A percentile compares a stretch with the other conserved stretches of the same genome.
Evolutionary conservation across 2,329 filamentous ascomycete species (phyloP).

Genomic region (Neonectria ditissima): DNA sequence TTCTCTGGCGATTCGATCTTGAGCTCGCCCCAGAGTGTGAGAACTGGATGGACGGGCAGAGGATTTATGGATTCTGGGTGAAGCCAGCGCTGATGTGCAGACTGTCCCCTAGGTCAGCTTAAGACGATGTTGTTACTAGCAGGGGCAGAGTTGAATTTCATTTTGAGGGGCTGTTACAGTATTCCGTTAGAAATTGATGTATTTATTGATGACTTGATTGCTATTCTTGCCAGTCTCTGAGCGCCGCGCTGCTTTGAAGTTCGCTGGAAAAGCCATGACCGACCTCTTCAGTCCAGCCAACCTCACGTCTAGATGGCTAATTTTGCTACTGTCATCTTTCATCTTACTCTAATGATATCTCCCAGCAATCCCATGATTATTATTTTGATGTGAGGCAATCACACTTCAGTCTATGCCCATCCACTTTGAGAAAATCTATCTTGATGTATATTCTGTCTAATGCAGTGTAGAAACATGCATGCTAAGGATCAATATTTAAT

Average conservation of each 20-base stretch:
- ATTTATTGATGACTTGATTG: background rate
- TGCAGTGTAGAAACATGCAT: background rate
- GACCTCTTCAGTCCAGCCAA: too few species aligned
- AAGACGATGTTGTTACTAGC: background rate
- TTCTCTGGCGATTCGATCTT: conserved; percentile 38
- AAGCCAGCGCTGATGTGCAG: conserved; percentile 31
- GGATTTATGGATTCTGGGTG: conserved; percentile 39
- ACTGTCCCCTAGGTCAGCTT: conserved; percentile 5
- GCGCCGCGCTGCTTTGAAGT: too few species aligned
- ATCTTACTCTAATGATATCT: background rate
- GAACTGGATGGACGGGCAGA: conserved; percentile 33
- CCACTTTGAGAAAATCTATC: background rate
- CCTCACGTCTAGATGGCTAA: too few species aligned
- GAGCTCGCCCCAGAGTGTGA: conserved; percentile 23
- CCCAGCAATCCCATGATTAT: background rate
- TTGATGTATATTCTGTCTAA: background rate
- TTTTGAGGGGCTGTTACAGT: too few species aligned
- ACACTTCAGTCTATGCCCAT: background rate
- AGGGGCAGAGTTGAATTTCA: too few species aligned
- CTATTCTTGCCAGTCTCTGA: background rate
- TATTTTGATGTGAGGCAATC: background rate
- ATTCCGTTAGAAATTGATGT: background rate
- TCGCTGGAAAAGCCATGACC: too few species aligned
- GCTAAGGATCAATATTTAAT: background rate
- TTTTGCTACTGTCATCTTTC: background rate